phyloP scores from a whole-genome alignment of 495 filamentous ascomycete species.

The Tuber borchii region DNA sequence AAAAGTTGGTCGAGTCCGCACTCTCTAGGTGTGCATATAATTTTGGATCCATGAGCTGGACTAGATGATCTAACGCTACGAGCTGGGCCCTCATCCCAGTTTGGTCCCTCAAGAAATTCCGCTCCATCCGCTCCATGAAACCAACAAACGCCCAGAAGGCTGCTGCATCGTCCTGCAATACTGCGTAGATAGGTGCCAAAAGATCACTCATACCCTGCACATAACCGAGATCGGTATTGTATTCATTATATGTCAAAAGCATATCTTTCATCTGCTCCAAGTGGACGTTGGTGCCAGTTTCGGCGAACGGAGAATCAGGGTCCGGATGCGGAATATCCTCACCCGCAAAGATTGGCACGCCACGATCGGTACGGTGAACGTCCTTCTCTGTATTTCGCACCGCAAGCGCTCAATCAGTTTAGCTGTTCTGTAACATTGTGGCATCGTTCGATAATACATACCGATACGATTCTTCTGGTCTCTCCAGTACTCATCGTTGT shows the following conservation, averaged over 20 bases:
- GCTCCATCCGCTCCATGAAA: constrained; percentile 96
- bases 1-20: constrained; percentile 95
- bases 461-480: constrained; percentile 91
- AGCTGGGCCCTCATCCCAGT: constrained; percentile 91
- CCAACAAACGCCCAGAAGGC: constrained; percentile 94
- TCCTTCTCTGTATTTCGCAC: constrained; percentile 73
- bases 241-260: constrained; percentile 96
- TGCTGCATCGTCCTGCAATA: constrained; percentile 92
- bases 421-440: constrained; percentile 19
- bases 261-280: constrained; percentile 99
- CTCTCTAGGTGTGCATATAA: constrained; percentile 83
- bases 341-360: constrained; percentile 84
- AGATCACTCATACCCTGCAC: constrained; percentile 99
- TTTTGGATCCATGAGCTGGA: constrained; percentile 92
- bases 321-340: constrained; percentile 97
- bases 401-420: constrained; percentile 46
- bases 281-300: constrained; percentile 89
- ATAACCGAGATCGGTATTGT: constrained; percentile 86
- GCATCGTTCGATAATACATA: constrained; percentile 46
- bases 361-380: constrained; percentile 92
- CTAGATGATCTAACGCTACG: constrained; percentile 80
- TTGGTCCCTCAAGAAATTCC: constrained; percentile 95
- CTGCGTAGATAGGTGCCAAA: constrained; percentile 89
- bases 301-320: constrained; percentile 88
- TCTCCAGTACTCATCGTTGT: constrained; percentile 84